These are phyloP conservation scores for Blastobotrys aristatus DNA, from an alignment of 1,139 yeast species.

Conservation along the genomic window DNA sequence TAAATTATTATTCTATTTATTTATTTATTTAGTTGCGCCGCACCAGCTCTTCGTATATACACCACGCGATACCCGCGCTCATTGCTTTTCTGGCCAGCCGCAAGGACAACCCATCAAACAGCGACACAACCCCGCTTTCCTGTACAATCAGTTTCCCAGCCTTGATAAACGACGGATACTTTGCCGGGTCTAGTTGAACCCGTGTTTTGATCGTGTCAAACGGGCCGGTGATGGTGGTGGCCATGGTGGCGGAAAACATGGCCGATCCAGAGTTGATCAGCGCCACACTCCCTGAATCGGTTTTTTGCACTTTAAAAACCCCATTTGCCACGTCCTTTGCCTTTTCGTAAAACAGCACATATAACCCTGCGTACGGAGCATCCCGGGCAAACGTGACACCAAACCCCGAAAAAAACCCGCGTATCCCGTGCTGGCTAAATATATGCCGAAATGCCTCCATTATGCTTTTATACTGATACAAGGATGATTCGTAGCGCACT, in stretches of 20 bases:
- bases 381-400: slow-evolving; percentile 85
- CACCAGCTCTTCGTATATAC: slow-evolving; percentile 84
- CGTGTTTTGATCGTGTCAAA: slow-evolving; percentile 92
- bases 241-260: slow-evolving; percentile 45
- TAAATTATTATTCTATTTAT: neutral
- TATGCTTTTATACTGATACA: slow-evolving; percentile 66
- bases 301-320: slow-evolving; percentile 11
- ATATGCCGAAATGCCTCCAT: slow-evolving; percentile 58
- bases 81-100: slow-evolving; percentile 80
- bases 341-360: slow-evolving; percentile 77
- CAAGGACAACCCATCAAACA: slow-evolving; percentile 80
- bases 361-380: slow-evolving; percentile 94
- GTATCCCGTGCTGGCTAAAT: slow-evolving; percentile 45
- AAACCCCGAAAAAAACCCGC: slow-evolving; percentile 81
- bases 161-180: slow-evolving; percentile 37
- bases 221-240: slow-evolving; percentile 89
- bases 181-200: slow-evolving; percentile 62
- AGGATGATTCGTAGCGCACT: slow-evolving; percentile 71
- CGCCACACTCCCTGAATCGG: slow-evolving; percentile 9
- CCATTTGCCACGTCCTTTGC: slow-evolving; percentile 46
- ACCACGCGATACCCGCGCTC: slow-evolving; percentile 96
- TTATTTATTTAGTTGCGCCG: slow-evolving; percentile 9
- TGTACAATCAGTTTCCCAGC: slow-evolving; percentile 40
- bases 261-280: slow-evolving; percentile 24
- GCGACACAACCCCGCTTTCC: slow-evolving; percentile 57